phyloP scores from a whole-genome alignment of 371 early-diverging fungal species.

The Mortierella sp. region DNA sequence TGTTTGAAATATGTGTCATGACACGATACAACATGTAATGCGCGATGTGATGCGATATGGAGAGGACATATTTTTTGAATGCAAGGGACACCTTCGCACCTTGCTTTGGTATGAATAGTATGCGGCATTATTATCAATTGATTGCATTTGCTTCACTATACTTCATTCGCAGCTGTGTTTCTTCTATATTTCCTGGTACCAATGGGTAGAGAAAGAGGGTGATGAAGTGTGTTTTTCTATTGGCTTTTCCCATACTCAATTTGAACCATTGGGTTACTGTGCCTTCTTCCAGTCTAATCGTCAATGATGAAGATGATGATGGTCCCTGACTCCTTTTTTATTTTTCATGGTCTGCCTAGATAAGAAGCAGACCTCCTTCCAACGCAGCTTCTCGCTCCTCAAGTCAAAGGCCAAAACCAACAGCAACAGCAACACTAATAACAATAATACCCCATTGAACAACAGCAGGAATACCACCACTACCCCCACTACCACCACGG shows the following conservation, averaged over 20 bases:
- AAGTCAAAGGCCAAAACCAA: conserved; percentile 11
- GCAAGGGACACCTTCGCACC: not conserved
- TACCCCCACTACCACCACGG: too few relatives aligned
- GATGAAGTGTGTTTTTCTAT: too few relatives aligned
- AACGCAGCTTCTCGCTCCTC: conserved; percentile 26
- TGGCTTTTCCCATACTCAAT: too few relatives aligned
- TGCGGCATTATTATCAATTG: conserved; percentile 5
- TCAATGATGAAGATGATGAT: not conserved
- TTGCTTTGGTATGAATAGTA: not conserved
- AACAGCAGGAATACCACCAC: not conserved
- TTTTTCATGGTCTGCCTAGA: not conserved
- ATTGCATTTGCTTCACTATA: too few relatives aligned
- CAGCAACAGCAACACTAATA: not conserved
- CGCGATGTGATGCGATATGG: not conserved
- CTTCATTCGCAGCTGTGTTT: too few relatives aligned
- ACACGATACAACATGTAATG: not conserved
- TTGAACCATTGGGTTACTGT: not conserved
- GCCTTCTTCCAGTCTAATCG: not conserved
- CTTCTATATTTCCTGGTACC: too few relatives aligned
- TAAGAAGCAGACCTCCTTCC: conserved; percentile 25
- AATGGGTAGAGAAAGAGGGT: too few relatives aligned
- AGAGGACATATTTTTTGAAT: not conserved
- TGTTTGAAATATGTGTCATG: not conserved
- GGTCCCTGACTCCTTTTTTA: not conserved
- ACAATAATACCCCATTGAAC: not conserved